phyloP scores from a whole-genome alignment of 305 asterid genomes.

The Solanum hybrid region DNA sequence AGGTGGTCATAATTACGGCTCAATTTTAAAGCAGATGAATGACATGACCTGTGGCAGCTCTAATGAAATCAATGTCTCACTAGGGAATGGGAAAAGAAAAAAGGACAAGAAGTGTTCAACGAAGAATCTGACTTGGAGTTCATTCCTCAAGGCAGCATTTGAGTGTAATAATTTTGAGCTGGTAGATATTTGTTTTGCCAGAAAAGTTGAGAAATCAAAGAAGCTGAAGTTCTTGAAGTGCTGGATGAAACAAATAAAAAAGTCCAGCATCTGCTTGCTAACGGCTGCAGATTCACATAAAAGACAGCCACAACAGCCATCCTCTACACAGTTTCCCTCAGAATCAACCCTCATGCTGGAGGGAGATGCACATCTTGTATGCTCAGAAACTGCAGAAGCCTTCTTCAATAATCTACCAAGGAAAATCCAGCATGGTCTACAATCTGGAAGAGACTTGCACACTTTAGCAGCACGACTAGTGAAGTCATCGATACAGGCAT shows the following conservation, averaged over 20 bases:
- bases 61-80: constrained; percentile 25
- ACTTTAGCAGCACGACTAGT: constrained; percentile 68
- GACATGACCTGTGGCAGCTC: constrained; percentile 11
- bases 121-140: constrained; percentile 56
- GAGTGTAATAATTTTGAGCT: constrained; percentile 61
- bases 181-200: constrained; percentile 45
- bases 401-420: constrained; percentile 45
- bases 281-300: constrained; percentile 17
- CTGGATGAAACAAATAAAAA: constrained; percentile 75
- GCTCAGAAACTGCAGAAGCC: constrained; percentile 37
- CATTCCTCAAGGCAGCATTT: constrained; percentile 56
- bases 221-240: constrained; percentile 78
- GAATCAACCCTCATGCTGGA: constrained; percentile 40
- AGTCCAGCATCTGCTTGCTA: constrained; percentile 21
- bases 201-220: constrained; percentile 41
- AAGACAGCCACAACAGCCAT: constrained; percentile 23
- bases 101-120: constrained; percentile 33
- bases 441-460: constrained; percentile 75
- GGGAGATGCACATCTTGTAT: constrained; percentile 20
- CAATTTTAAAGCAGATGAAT: constrained; percentile 11
- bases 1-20: constrained; percentile 4
- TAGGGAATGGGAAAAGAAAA: constrained; percentile 37
- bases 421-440: constrained; percentile 57
- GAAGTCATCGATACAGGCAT: constrained; percentile 50
- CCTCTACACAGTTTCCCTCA: constrained; percentile 21